phyloP scores from a whole-genome alignment of 169 alveolate genomes.

The Plasmodium reichenowi region DNA sequence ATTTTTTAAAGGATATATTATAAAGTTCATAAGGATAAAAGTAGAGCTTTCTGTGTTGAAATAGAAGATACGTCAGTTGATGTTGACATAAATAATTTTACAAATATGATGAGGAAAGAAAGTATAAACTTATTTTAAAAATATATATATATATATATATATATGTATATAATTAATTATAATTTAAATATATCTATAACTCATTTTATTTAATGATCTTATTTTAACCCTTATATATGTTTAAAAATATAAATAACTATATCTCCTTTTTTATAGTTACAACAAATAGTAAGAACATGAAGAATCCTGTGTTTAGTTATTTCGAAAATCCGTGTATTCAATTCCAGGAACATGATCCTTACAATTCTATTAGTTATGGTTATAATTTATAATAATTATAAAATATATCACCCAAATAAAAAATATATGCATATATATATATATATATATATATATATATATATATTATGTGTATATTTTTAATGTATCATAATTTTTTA shows the following conservation, averaged over 20 bases:
- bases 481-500: not conserved
- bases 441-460: not conserved
- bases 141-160: slow-evolving; percentile 13
- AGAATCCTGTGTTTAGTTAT: slow-evolving; percentile 66
- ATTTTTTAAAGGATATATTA: slow-evolving; percentile 52
- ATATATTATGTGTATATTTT: not conserved
- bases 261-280: slow-evolving; percentile 30
- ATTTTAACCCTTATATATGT: no score
- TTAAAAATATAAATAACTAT: no score
- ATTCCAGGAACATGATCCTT: slow-evolving; percentile 22
- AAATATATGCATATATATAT: not conserved
- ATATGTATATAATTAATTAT: not conserved
- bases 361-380: slow-evolving; percentile 72
- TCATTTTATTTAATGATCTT: not conserved
- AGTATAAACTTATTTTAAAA: slow-evolving; percentile 25
- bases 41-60: slow-evolving; percentile 56
- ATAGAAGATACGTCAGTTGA: slow-evolving; percentile 71
- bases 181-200: not conserved
- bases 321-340: slow-evolving; percentile 69
- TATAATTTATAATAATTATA: slow-evolving; percentile 9
- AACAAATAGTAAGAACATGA: slow-evolving; percentile 21
- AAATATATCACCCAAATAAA: not conserved
- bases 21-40: slow-evolving; percentile 58
- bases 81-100: slow-evolving; percentile 47
- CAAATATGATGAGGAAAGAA: slow-evolving; percentile 50